phyloP scores from a whole-genome alignment of 2,329 filamentous ascomycete species.

The Penicillium olsonii region DNA sequence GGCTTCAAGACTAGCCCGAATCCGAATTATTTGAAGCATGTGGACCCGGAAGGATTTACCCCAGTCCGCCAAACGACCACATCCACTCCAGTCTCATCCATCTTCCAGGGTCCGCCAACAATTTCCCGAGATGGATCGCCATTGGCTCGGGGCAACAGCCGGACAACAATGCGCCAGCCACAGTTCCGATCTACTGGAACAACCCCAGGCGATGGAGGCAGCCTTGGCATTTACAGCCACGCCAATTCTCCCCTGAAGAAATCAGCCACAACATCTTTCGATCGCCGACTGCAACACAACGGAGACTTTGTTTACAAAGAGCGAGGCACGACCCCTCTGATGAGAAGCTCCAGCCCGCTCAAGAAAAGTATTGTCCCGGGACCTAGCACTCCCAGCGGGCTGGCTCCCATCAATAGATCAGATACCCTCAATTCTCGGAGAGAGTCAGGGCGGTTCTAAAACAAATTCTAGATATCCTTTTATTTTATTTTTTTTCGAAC shows the following conservation, averaged over 20 bases:
- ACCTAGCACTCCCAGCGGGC: constrained; percentile 33
- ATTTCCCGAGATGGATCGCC: constrained; percentile 53
- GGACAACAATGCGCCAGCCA: constrained; percentile 55
- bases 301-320: constrained; percentile 41
- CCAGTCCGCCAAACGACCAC: constrained; percentile 42
- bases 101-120: constrained; percentile 31
- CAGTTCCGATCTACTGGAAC: constrained; percentile 51
- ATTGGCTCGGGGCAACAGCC: constrained; percentile 37
- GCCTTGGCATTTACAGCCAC: constrained; percentile 76
- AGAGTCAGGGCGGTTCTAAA: constrained; percentile 33
- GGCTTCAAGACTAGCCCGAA: constrained; percentile 82
- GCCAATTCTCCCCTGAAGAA: constrained; percentile 83
- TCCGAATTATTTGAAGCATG: constrained; percentile 71
- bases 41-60: constrained; percentile 64
- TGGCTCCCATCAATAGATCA: constrained; percentile 33
- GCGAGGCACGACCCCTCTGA: constrained; percentile 38
- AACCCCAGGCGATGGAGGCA: constrained; percentile 67
- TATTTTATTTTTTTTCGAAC: background rate
- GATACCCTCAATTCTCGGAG: constrained; percentile 31
- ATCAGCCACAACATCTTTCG: constrained; percentile 62
- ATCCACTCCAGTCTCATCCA: constrained; percentile 43
- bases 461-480: constrained; percentile 12
- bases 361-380: constrained; percentile 46
- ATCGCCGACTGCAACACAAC: constrained; percentile 42
- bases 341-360: constrained; percentile 43